Percentiles rank a stretch among this genome's conserved stretches.
Conservation (phyloP, 2,329 filamentous ascomycete genomes). For the Cercospora janseana region DNA sequence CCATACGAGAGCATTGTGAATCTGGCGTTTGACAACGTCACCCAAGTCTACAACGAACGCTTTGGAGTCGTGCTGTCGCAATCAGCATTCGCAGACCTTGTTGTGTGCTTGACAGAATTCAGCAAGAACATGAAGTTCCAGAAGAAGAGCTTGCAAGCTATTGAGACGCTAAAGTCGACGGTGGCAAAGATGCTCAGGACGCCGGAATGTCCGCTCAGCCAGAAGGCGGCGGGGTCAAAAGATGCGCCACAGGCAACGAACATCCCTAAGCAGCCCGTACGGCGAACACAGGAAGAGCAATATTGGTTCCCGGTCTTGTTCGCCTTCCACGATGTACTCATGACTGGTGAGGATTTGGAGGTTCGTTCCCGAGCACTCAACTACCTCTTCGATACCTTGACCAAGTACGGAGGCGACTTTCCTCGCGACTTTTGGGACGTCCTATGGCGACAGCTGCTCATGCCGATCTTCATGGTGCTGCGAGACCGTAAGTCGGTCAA, state of each 20-base stretch:
- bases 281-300: conserved; percentile 90
- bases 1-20: conserved; percentile 95
- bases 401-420: conserved; percentile 87
- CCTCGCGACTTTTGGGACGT: conserved; percentile 97
- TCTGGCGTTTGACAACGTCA: conserved; percentile 94
- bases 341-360: conserved; percentile 98
- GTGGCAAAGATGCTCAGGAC: conserved; percentile 94
- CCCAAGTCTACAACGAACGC: conserved; percentile 89
- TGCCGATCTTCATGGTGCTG: conserved; percentile 97
- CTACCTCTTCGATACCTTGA: conserved; percentile 93
- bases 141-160: conserved; percentile 94
- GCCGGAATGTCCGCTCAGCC: conserved; percentile 87
- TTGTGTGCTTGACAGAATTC: conserved; percentile 96
- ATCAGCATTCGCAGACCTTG: conserved; percentile 91
- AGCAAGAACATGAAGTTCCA: conserved; percentile 99
- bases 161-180: conserved; percentile 90
- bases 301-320: conserved; percentile 99
- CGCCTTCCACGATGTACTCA: conserved; percentile 96
- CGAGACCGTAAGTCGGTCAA: conserved; percentile 89
- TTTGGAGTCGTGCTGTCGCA: conserved; percentile 96
- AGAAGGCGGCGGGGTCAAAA: conserved; percentile 51
- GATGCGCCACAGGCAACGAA: conserved; percentile 50
- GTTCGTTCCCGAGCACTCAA: conserved; percentile 84
- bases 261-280: conserved; percentile 62
- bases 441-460: conserved; percentile 92